Evolutionary conservation across 2,329 filamentous ascomycete genomes (phyloP), one percentile per base, ranked within the genome.

Genomic region (Lachnum nothofagi): DNA sequence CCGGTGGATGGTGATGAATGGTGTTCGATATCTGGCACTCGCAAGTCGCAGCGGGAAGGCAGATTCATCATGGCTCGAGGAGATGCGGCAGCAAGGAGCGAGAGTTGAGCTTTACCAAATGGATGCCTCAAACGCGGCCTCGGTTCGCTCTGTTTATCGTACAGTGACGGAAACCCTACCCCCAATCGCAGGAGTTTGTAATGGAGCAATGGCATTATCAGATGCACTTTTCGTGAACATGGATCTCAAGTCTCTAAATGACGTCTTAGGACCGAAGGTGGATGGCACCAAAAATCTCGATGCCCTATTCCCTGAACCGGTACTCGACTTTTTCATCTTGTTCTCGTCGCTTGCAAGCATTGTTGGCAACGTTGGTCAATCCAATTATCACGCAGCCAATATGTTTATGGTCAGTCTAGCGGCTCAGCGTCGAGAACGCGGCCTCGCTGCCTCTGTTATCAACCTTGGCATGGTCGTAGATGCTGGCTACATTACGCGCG

Each of bases 311-410:
- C 31, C 42, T 25, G 47, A 62, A 6, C 38, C 47, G 1, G 27
- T 53, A 0, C 60, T 70, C 12, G 68, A 70, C 38, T 70, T 70
- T 54, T 70, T 70, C 55, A 56, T 71, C 39, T 27, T 66, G n/a
- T 63, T 70, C 43, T 67, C 65, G 1, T 71, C 68, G 0, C 22
- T 65, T 1, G 48, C 59, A 0, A 39, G 39, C 2, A 52, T 66
- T 4, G 48, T 59, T 6, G 68, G 68, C 2, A 66, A 65, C 37
- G 22, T 39, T 8, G 68, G 65, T 0, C 75, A 79, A 53, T 54
- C 65, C 2, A 73, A 69, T 53, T 79, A 79, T 49, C 58, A 63
- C 0, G 70, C 72, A 0, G 73, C 69, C 2, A 76, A 76, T 53
- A 51, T 53, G 3, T 78, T 67, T 60, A 69, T 77, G 66, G 55